Percentiles rank a stretch among this genome's conserved stretches.
These are phyloP conservation scores for Hanseniaspora lachancei DNA, from an alignment of 805 yeast species.

Conservation along the genomic window DNA sequence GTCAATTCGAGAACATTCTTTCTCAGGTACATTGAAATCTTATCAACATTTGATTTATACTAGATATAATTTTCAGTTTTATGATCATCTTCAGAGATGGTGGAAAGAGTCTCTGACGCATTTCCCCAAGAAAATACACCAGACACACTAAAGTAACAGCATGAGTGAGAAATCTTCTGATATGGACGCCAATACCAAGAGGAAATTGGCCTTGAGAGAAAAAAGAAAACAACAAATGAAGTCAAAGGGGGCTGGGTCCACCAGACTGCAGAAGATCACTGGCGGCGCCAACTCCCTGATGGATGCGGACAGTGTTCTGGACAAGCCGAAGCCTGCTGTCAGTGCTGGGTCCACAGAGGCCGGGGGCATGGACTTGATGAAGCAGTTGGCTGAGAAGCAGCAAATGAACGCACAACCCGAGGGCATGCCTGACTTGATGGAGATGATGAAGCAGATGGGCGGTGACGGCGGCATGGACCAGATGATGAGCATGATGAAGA, in stretches of 20 bases:
- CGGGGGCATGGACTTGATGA: constrained; percentile 15
- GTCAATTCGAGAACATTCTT: neutral
- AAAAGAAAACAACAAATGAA: constrained; percentile 50
- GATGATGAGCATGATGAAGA: constrained; percentile 21
- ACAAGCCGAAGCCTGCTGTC: constrained; percentile 14
- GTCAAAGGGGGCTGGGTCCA: constrained; percentile 41
- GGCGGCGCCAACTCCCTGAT: constrained; percentile 30
- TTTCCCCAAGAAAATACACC: neutral
- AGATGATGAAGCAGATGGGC: constrained; percentile 8
- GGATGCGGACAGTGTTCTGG: constrained; percentile 28
- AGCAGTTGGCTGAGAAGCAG: constrained; percentile 22
- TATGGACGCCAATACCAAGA: constrained; percentile 34
- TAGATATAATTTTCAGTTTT: too few species aligned
- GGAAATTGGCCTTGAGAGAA: constrained; percentile 44
- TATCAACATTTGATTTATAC: too few species aligned
- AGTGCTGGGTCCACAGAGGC: neutral
- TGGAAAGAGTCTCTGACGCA: too few species aligned
- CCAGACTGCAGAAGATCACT: constrained; percentile 39
- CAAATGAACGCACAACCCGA: constrained; percentile 12
- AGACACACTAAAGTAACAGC: neutral
- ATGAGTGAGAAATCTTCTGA: constrained; percentile 30
- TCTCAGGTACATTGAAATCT: too few species aligned
- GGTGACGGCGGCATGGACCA: constrained; percentile 12
- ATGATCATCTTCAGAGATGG: too few species aligned
- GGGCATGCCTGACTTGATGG: constrained; percentile 11